Conservation (phyloP, 352 stramenopile species). For the Phytopythium boreale region DNA sequence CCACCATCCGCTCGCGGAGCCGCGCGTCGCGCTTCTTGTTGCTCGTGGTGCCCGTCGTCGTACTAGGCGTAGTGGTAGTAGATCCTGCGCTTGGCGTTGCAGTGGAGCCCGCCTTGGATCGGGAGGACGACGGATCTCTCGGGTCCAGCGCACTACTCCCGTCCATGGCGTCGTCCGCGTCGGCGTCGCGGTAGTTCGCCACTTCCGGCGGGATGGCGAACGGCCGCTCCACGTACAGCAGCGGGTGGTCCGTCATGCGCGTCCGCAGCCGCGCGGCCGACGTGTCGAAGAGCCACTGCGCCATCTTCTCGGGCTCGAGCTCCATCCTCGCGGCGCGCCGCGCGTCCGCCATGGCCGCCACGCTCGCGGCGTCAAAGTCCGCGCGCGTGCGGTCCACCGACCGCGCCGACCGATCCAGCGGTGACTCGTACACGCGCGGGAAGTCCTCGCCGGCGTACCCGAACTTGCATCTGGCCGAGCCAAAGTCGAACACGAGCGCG, state of each 20-base stretch:
- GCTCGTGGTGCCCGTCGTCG: conserved; percentile 14
- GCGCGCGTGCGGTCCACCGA: conserved; percentile 17
- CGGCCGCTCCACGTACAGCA: conserved; percentile 64
- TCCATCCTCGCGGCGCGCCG: conserved; percentile 44
- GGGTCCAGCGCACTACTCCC: conserved; percentile 3
- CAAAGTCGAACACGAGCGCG: conserved; percentile 79
- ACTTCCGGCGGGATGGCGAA: conserved; percentile 54
- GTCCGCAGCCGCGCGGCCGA: conserved; percentile 42
- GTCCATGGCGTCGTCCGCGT: conserved; percentile 2
- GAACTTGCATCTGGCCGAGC: conserved; percentile 70
- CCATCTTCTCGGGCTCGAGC: conserved; percentile 48
- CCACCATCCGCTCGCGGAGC: conserved; percentile 59
- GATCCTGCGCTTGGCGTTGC: not conserved
- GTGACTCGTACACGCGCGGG: conserved; percentile 65
- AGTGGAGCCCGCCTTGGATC: not conserved
- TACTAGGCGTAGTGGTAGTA: not conserved
- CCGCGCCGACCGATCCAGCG: conserved; percentile 14
- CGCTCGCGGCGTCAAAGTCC: conserved; percentile 14
- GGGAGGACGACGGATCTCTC: not conserved
- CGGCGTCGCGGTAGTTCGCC: conserved; percentile 4
- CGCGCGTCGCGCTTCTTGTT: conserved; percentile 59
- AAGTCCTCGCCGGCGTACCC: conserved; percentile 89
- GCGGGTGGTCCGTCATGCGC: conserved; percentile 55
- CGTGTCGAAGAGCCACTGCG: conserved; percentile 72
- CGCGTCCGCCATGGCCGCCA: conserved; percentile 5